Base-by-base conservation (phyloP, 2,329 filamentous ascomycete genomes). In the Daldinia sp. region DNA sequence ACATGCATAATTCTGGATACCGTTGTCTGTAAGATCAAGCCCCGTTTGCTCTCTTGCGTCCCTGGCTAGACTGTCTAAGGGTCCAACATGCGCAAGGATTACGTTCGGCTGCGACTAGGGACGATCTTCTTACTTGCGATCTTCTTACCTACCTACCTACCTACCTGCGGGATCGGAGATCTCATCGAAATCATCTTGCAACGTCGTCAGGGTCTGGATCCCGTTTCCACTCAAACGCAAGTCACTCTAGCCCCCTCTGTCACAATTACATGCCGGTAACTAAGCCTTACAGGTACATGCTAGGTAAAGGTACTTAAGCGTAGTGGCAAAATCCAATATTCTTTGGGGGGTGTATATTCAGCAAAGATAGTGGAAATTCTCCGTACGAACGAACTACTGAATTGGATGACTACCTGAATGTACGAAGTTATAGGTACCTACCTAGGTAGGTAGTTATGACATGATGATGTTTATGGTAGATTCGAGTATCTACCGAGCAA, bases 111-210 rank as follows among this genome's bases (percentile, higher is more conserved):
- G 26, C 33, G 15, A 6, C 15, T 51, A 51, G 46, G 15, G 46
- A 51, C 46, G 26, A 18, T 51, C 46, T 30, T 26, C 18, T 15
- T 51, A 26, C 18, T 15, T 51, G 46, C 46, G 46, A 23, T 23
- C 20, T 23, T 23, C 20, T 23, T 23, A 23, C 20, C 20, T 23
- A 23, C 18, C 15, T 23, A 23, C 20, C 20, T 23, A 23, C 18
- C 15, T 18, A 7, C 46, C 15, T 51, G 46, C 46, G 46, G 46
- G 46, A 51, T 33, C 46, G 46, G 46, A 33, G 46, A 51, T 51
- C 28, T 51, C 46, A 33, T 51, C 46, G 20, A 51, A 33, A 33
- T 15, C 46, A 12, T 33, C 30, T 33, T 28, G 46, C 18, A 33
- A 51, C 46, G 10, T 51, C 46, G 6, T 18, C 26, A 33, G 46